Evolutionary conservation across 2,329 filamentous ascomycete species (phyloP).

Genomic region (Xylariaceae sp.): DNA sequence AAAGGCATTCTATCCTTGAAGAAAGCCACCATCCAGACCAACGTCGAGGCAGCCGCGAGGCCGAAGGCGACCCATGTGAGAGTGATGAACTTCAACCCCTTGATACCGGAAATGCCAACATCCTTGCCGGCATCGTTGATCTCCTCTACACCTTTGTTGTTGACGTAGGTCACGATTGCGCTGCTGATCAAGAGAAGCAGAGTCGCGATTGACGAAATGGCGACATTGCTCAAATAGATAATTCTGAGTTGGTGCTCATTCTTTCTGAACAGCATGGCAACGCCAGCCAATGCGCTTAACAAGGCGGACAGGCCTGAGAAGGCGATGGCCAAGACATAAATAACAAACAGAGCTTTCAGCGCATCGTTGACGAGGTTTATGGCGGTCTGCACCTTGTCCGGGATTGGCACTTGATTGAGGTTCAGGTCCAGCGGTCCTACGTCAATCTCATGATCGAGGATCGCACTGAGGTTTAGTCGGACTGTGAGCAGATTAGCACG

Average conservation of each 20-base stretch:
- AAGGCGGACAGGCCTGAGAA: slow-evolving; percentile 34
- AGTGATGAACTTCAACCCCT: slow-evolving; percentile 42
- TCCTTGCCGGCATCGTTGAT: slow-evolving; percentile 42
- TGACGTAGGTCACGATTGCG: slow-evolving; percentile 41
- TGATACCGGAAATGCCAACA: slow-evolving; percentile 41
- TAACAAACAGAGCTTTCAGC: slow-evolving; percentile 45
- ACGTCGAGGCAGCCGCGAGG: slow-evolving; percentile 36
- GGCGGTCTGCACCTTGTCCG: slow-evolving; percentile 41
- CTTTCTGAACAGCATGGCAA: slow-evolving; percentile 36
- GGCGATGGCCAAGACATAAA: slow-evolving; percentile 44
- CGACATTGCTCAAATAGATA: slow-evolving; percentile 34
- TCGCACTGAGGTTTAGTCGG: slow-evolving; percentile 43
- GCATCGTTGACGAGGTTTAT: slow-evolving; percentile 46
- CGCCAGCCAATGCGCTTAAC: slow-evolving; percentile 28
- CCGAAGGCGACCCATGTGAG: slow-evolving; percentile 46
- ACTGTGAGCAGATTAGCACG: slow-evolving; percentile 20
- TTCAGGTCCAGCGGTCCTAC: slow-evolving; percentile 43
- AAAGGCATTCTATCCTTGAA: slow-evolving; percentile 1
- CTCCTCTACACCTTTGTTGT: slow-evolving; percentile 38
- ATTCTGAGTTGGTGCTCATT: slow-evolving; percentile 12
- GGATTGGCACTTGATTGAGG: slow-evolving; percentile 43
- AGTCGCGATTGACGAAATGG: slow-evolving; percentile 34
- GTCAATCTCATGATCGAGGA: slow-evolving; percentile 44
- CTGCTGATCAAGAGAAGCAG: slow-evolving; percentile 39
- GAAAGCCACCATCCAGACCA: slow-evolving; percentile 38